phyloP scores from a whole-genome alignment of 768 basidiomycete species.

The Mrakia frigida region DNA sequence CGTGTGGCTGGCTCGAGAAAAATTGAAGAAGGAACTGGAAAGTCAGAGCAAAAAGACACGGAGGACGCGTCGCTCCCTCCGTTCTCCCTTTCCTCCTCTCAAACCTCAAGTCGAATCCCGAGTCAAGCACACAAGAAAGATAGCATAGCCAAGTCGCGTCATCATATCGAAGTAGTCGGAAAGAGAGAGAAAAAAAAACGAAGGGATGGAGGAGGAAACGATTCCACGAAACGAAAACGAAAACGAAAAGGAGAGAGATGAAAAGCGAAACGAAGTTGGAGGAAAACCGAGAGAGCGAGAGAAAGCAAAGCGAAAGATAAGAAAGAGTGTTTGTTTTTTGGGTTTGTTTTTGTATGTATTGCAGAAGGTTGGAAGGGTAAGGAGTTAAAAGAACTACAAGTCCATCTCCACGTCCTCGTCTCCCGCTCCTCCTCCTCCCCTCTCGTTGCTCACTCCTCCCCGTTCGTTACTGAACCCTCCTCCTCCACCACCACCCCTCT shows the following conservation, averaged over 20 bases:
- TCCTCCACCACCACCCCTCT: not conserved
- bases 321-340: not conserved
- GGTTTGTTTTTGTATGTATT: not conserved
- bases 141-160: too few species aligned
- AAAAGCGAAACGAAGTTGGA: not conserved
- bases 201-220: not conserved
- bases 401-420: slow-evolving; percentile 5
- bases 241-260: not conserved
- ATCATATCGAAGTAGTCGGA: not conserved
- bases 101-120: too few species aligned
- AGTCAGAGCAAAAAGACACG: too few species aligned
- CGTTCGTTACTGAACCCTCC: slow-evolving; percentile 4
- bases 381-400: not conserved
- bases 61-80: too few species aligned
- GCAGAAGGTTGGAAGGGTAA: not conserved
- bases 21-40: too few species aligned
- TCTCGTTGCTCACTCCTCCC: not conserved
- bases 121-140: too few species aligned
- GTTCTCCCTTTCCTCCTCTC: too few species aligned
- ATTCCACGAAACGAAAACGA: not conserved
- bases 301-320: not conserved
- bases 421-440: not conserved
- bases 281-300: not conserved
- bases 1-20: too few species aligned
- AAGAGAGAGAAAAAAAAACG: not conserved